Conservation (phyloP, 2,329 filamentous ascomycete species). For the Fusarium tuaranense region DNA sequence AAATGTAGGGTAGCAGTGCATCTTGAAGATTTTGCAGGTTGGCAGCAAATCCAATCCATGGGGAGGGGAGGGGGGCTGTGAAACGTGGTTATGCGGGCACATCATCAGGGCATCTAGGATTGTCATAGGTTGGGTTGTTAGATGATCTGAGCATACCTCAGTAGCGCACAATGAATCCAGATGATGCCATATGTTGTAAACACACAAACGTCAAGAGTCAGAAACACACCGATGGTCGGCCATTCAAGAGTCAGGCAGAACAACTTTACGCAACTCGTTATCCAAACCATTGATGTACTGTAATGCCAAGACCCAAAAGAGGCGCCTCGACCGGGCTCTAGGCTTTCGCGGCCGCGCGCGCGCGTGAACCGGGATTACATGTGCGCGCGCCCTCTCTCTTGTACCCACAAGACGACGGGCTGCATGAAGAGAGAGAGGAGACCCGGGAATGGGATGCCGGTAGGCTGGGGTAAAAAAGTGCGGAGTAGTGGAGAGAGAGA, state of each 20-base stretch:
- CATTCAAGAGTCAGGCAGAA: slow-evolving; percentile 21
- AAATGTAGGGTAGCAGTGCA: neutral
- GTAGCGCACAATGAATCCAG: neutral
- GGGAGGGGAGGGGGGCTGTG: slow-evolving; percentile 20
- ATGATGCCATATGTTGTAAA: slow-evolving; percentile 15
- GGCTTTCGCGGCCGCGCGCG: neutral
- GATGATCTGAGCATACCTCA: neutral
- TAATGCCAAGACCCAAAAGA: slow-evolving; percentile 26
- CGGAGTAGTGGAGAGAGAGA: slow-evolving; percentile 39
- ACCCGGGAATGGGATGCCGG: slow-evolving; percentile 7
- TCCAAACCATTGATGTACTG: slow-evolving; percentile 16
- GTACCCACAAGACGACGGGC: neutral
- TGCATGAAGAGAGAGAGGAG: neutral
- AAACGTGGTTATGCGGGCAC: slow-evolving; percentile 40
- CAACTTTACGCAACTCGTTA: slow-evolving; percentile 15
- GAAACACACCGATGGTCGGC: neutral
- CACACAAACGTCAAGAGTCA: slow-evolving; percentile 6
- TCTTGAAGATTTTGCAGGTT: slow-evolving; percentile 3
- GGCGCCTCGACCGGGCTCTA: neutral
- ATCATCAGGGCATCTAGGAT: slow-evolving; percentile 11
- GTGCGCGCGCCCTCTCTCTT: neutral
- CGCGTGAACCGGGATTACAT: slow-evolving; percentile 8
- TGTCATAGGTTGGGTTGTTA: slow-evolving; percentile 17
- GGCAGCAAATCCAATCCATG: neutral
- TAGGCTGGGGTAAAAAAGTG: slow-evolving; percentile 27